Evolutionary conservation across 73 alveolate genomes (phyloP).

Genomic region (Diophrys sp.): DNA sequence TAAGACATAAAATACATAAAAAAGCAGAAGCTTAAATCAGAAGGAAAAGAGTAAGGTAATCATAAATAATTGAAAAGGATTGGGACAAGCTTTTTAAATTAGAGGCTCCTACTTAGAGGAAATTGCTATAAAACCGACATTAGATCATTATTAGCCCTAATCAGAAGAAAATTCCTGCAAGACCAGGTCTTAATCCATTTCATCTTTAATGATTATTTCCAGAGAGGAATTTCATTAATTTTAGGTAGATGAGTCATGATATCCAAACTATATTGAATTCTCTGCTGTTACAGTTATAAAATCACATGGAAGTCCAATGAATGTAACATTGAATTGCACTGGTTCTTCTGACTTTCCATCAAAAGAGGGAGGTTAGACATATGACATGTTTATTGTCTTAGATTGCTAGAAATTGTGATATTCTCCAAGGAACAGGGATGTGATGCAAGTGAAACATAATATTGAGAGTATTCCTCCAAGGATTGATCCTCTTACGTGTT

Average conservation of each 20-base stretch:
- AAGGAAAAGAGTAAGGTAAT: too few relatives aligned
- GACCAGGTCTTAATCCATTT: too few relatives aligned
- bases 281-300: neutral
- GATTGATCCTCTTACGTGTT: conserved; percentile 25
- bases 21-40: too few relatives aligned
- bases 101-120: too few relatives aligned
- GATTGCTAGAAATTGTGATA: neutral
- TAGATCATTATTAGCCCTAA: too few relatives aligned
- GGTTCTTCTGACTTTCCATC: neutral
- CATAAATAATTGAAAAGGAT: too few relatives aligned
- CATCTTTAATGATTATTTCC: too few relatives aligned
- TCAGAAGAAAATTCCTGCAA: too few relatives aligned
- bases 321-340: neutral
- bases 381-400: neutral
- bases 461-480: conserved; percentile 40
- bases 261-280: neutral
- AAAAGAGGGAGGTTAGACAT: neutral
- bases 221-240: too few relatives aligned
- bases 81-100: too few relatives aligned
- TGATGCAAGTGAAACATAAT: neutral
- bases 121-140: too few relatives aligned
- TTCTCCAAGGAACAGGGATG: neutral
- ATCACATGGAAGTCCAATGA: neutral
- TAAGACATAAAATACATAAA: too few relatives aligned
- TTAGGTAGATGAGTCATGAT: neutral